A percentile compares a stretch with the other conserved stretches of the same genome.
Evolutionary conservation across 2,329 filamentous ascomycete genomes (phyloP).

Genomic region (Harringtonia aguacate): DNA sequence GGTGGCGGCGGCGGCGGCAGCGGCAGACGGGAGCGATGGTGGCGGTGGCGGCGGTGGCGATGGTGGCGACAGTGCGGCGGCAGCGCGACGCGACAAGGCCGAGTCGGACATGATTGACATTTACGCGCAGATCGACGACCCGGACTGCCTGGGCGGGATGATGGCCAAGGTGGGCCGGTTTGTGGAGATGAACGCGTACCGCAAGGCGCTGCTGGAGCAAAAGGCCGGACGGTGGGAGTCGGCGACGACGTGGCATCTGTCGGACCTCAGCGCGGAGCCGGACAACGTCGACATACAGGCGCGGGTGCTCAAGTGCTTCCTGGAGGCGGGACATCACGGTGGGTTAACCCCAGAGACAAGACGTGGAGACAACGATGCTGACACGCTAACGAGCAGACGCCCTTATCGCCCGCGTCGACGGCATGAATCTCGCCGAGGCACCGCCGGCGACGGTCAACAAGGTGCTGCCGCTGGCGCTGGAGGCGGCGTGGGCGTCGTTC

Average conservation of each 20-base stretch:
- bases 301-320: constrained; percentile 77
- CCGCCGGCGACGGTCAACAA: constrained; percentile 42
- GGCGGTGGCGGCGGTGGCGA: too few species aligned
- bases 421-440: constrained; percentile 40
- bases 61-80: constrained; percentile 37
- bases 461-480: constrained; percentile 73
- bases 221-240: constrained; percentile 91
- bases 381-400: constrained; percentile 47
- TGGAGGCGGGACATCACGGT: constrained; percentile 94
- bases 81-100: constrained; percentile 38
- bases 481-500: constrained; percentile 84
- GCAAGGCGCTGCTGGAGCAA: constrained; percentile 84
- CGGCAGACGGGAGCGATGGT: constrained; percentile 31
- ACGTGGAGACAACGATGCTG: too few species aligned
- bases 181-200: constrained; percentile 63
- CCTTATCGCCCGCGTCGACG: constrained; percentile 76
- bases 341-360: too few species aligned
- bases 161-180: constrained; percentile 70
- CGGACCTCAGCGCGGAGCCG: constrained; percentile 71
- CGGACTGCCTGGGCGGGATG: constrained; percentile 90
- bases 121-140: constrained; percentile 95
- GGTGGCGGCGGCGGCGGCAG: constrained; percentile 42
- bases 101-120: constrained; percentile 80
- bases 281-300: constrained; percentile 67
- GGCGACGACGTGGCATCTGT: constrained; percentile 95